Evolutionary conservation across 495 filamentous ascomycete genomes (phyloP).

Genomic region (Tuber microsphaerosporum): DNA sequence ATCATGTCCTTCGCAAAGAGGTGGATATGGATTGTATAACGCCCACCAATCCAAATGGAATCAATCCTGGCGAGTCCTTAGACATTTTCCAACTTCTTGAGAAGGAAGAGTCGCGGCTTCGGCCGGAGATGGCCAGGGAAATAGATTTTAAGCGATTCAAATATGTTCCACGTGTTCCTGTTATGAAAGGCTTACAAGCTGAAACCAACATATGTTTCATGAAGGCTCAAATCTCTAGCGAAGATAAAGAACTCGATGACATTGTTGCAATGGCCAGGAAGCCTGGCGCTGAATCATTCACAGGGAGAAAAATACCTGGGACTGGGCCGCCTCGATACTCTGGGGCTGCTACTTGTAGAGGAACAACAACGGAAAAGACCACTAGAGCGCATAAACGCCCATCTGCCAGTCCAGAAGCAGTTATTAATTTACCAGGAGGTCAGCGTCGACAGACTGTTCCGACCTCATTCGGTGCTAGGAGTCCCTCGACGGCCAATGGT

Average conservation of each 20-base stretch:
- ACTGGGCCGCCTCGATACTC: neutral
- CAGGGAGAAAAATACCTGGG: neutral
- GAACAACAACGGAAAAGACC: neutral
- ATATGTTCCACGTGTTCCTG: slow-evolving; percentile 65
- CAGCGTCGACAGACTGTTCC: neutral
- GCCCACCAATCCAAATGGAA: slow-evolving; percentile 69
- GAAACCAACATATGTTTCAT: slow-evolving; percentile 52
- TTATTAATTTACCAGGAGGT: neutral
- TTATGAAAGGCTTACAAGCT: slow-evolving; percentile 62
- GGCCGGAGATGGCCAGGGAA: slow-evolving; percentile 42
- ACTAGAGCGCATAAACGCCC: neutral
- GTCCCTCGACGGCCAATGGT: too few species aligned
- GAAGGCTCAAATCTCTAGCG: slow-evolving; percentile 71
- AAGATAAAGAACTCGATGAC: slow-evolving; percentile 66
- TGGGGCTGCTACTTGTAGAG: neutral
- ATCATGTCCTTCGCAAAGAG: slow-evolving; percentile 88
- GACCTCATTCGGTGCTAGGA: too few species aligned
- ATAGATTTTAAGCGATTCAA: slow-evolving; percentile 51
- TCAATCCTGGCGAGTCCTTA: slow-evolving; percentile 76
- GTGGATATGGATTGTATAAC: slow-evolving; percentile 97
- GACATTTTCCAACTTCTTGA: slow-evolving; percentile 69
- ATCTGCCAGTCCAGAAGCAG: neutral
- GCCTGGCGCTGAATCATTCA: neutral
- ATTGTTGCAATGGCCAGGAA: slow-evolving; percentile 42
- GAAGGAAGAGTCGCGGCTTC: slow-evolving; percentile 54